Conservation (phyloP, 2,329 filamentous ascomycete genomes). For the Sclerotinia nivalis region DNA sequence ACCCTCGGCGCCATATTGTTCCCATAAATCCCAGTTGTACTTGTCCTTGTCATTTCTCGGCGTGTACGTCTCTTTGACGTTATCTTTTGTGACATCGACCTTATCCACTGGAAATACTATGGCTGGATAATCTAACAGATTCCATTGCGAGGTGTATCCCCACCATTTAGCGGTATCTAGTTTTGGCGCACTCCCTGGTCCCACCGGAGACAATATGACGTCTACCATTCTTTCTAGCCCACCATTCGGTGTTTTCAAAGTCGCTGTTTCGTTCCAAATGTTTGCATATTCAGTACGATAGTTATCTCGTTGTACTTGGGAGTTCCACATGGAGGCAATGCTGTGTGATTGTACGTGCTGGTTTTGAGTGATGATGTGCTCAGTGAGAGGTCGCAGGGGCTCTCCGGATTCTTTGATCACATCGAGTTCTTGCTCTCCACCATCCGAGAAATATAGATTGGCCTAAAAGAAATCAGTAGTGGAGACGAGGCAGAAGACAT, state of each 20-base stretch:
- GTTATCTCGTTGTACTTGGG: conserved; percentile 45
- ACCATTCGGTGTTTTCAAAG: conserved; percentile 36
- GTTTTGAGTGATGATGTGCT: conserved; percentile 58
- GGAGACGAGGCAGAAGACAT: too few species aligned
- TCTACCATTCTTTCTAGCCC: conserved; percentile 49
- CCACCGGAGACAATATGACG: conserved; percentile 61
- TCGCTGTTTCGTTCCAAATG: conserved; percentile 39
- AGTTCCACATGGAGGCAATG: conserved; percentile 47
- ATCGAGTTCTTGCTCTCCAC: conserved; percentile 53
- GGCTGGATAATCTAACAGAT: conserved; percentile 66
- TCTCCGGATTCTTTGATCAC: conserved; percentile 57
- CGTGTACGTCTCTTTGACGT: conserved; percentile 36
- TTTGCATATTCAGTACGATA: conserved; percentile 33
- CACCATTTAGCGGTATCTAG: conserved; percentile 55
- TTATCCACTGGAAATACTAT: conserved; percentile 58
- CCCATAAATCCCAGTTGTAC: conserved; percentile 42
- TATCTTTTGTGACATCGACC: conserved; percentile 39
- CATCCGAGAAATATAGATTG: conserved; percentile 58
- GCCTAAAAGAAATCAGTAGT: conserved; percentile 26
- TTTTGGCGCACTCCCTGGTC: conserved; percentile 56
- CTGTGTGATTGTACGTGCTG: conserved; percentile 47
- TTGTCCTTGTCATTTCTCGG: conserved; percentile 41
- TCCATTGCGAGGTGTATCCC: conserved; percentile 69
- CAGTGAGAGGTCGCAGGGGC: conserved; percentile 57
- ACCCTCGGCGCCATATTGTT: conserved; percentile 42